Evolutionary conservation across 805 yeast species (phyloP), one percentile per base, ranked within the genome.

Genomic region (Lipomyces spencermartinsiae): DNA sequence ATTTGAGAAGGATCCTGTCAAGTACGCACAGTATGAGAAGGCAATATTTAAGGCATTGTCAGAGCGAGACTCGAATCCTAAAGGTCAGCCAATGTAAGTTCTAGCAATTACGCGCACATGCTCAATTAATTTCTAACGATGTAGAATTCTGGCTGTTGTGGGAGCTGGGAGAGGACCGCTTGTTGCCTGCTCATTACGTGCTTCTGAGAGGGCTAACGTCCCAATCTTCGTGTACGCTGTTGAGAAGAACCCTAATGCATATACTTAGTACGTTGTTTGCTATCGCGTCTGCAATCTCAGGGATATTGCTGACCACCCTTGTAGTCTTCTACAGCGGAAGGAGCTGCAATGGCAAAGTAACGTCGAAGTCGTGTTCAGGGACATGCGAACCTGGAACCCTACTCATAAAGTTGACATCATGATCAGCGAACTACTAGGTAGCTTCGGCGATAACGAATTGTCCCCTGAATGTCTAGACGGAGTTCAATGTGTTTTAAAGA

Each of bases 151-250:
- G 8, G 82, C 90, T 3, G 83, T 93, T 1, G 87, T 90, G 1
- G 98, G 98, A 0, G 95, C 97, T 0, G 98, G 98, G 0, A 80
- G 92, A 58, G 98, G 98, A 0, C 93, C 94, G 0, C 78, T 93
- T 35, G 87, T 93, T 1, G 87, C 87, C 57, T 80, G 83, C 25
- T 80, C 85, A 0, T 78, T 84, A 37, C 74, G 78, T 5, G 85
- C 87, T 1, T 72, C 86, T 1, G 73, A 76, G 2, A 63, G 67
- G 4, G 73, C 76, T 4, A 63, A 68, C 22, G 65, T 73, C 3
- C 53, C 71, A 1, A 73, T 79, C 10, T 73, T 73, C 25, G 76
- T 89, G 2, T 80, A 83, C 22, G 92, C 95, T 0, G 78, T 92
- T 16, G 97, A 93, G 75, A 90, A 88, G 74, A 91, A 91, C 75